A percentile compares a stretch with the other conserved stretches of the same genome.
phyloP scores from a whole-genome alignment of 495 filamentous ascomycete genomes.

The Aspergillus panamensis region DNA sequence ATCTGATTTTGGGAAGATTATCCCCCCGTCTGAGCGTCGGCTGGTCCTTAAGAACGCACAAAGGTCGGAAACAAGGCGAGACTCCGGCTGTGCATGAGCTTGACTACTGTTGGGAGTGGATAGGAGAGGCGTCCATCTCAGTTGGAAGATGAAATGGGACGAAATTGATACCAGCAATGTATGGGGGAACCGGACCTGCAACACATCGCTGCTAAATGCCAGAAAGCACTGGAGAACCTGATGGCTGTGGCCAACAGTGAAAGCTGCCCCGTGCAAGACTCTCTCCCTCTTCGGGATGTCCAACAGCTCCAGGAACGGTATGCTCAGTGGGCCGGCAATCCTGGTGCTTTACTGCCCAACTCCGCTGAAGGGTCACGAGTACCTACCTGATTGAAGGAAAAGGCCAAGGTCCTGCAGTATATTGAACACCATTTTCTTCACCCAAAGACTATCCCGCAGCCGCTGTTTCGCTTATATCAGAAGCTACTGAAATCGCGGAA shows the following conservation, averaged over 20 bases:
- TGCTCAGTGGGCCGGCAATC: slow-evolving; percentile 3
- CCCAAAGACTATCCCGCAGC: neutral
- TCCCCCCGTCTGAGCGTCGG: neutral
- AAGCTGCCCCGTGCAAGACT: neutral
- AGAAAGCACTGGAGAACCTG: neutral
- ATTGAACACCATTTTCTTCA: too few relatives aligned
- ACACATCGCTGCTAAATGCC: neutral
- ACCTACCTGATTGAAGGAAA: too few relatives aligned
- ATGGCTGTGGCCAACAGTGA: neutral
- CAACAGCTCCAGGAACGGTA: neutral
- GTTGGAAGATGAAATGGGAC: too few relatives aligned
- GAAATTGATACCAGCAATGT: neutral
- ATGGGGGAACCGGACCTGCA: neutral
- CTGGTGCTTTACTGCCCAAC: slow-evolving; percentile 3
- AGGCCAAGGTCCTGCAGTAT: too few relatives aligned
- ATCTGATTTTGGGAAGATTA: neutral
- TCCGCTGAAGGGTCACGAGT: too few relatives aligned
- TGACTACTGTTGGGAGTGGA: neutral
- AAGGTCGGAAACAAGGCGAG: neutral
- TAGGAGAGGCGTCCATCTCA: neutral
- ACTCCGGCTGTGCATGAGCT: neutral
- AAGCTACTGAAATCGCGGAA: neutral
- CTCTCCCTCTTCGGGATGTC: neutral
- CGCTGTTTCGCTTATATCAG: neutral
- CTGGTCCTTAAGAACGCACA: neutral